Conservation (phyloP, 164 flowering plant genomes). For the Buxus sempervirens region DNA sequence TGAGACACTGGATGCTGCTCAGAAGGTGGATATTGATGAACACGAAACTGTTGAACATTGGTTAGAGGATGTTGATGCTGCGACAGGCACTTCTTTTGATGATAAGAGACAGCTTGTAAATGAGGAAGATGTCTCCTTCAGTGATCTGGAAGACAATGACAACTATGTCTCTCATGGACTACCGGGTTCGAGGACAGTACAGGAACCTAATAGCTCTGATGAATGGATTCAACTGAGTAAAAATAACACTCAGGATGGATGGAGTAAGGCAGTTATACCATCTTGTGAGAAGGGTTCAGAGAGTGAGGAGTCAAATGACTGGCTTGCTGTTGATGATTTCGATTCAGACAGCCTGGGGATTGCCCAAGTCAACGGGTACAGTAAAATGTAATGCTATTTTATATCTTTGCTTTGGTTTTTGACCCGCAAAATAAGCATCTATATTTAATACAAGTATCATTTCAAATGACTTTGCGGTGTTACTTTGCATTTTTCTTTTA, state of each 20-base stretch:
- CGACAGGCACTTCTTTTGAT: conserved; percentile 18
- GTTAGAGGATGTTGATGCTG: conserved; percentile 30
- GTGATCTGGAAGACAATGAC: conserved; percentile 52
- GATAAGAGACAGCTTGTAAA: conserved; percentile 22
- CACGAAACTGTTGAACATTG: conserved; percentile 19
- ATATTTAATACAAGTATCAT: conserved; percentile 4
- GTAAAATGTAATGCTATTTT: conserved; percentile 22
- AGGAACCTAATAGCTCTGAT: conserved; percentile 27
- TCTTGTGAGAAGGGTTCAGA: conserved; percentile 45
- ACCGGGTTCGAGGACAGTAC: conserved; percentile 12
- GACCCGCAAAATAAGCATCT: background rate
- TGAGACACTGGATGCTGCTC: conserved; percentile 14
- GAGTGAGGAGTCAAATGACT: conserved; percentile 54
- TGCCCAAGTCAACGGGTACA: conserved; percentile 13
- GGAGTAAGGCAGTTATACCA: conserved; percentile 21
- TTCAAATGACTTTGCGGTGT: background rate
- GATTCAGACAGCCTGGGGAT: conserved; percentile 28
- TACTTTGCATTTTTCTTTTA: no score
- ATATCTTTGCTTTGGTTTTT: background rate
- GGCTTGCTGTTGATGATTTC: conserved; percentile 55
- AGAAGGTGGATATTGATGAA: conserved; percentile 19
- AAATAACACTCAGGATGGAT: conserved; percentile 19
- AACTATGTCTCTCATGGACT: conserved; percentile 23
- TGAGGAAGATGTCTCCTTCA: conserved; percentile 59
- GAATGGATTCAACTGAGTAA: conserved; percentile 52